These are phyloP conservation scores for Diaporthe vaccinii DNA, from an alignment of 2,329 filamentous ascomycete species.

Conservation along the genomic window DNA sequence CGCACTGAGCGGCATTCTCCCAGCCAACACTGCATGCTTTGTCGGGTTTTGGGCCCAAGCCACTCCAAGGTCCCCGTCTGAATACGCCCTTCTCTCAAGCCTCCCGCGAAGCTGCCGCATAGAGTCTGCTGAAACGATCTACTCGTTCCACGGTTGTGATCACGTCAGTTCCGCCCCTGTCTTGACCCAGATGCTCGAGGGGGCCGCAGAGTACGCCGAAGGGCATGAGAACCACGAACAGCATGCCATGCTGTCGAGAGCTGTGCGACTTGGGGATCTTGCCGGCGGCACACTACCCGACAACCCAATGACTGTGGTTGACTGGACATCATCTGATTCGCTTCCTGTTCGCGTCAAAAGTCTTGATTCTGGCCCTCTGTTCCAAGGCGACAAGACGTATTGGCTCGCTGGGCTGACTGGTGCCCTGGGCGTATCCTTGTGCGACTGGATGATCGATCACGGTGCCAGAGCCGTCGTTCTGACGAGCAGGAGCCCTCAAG, in stretches of 20 bases:
- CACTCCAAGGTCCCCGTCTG: too few species aligned
- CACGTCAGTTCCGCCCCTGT: not conserved
- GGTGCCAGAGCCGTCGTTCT: conserved; percentile 55
- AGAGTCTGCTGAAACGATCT: not conserved
- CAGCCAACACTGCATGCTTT: not conserved
- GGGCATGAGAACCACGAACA: not conserved
- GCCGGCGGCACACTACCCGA: not conserved
- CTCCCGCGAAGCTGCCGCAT: not conserved
- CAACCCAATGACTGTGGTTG: not conserved
- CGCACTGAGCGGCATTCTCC: not conserved
- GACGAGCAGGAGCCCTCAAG: conserved; percentile 53
- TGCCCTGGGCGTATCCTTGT: conserved; percentile 53
- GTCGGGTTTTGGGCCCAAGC: not conserved
- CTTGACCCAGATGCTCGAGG: not conserved
- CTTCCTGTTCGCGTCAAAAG: not conserved
- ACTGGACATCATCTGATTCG: not conserved
- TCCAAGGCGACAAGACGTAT: conserved; percentile 48
- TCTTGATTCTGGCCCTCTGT: not conserved
- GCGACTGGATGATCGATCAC: conserved; percentile 54
- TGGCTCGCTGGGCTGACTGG: conserved; percentile 51
- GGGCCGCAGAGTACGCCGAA: not conserved
- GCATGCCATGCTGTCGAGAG: not conserved
- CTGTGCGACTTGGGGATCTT: not conserved
- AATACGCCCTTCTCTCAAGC: not conserved
- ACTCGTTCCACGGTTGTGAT: not conserved